Base-by-base conservation (phyloP, 768 basidiomycete species). In the Asterophora parasitica region DNA sequence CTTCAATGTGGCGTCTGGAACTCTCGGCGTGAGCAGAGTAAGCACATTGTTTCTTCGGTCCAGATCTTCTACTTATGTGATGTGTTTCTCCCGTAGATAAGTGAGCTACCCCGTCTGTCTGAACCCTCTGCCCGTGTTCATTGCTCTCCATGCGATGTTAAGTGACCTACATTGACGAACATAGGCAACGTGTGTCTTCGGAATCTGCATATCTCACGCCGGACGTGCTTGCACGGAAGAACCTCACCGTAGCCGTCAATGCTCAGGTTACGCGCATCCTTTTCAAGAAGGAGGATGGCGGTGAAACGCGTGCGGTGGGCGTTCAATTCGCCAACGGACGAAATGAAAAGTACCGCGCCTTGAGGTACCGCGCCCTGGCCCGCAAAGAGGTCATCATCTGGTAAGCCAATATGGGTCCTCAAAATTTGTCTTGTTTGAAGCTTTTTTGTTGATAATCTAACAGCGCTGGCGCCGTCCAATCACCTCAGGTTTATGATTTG, bases 91-190 rank as follows among this genome's bases (percentile, higher is more conserved):
- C 39, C 16, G 12, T 12, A 20, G 38, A 37, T 58, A 28, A 31
- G 30, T 31, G 30, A 31, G 30, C 30, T 10, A 31, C 9, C 8
- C 8, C 12, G 2, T 12, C 12, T 9, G 12, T 31, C 2, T 9
- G 30, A 31, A 3, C 9, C 30, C 8, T 31, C 2, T 33, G 8
- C 32, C 30, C 7, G 20, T 8, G n/a, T 35, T 26, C 13, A 34
- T 48, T 8, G 48, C 7, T 39, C 20, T 27, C 13, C 7, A 28
- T 36, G 1, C 0, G 23, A 6, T 23, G 23, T 23, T 23, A 42
- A 87, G 86, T 87, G 81, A 84, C 83, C 0, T 88, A 83, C 52
- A 71, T 88, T 42, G 71, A 80, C 56, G 49, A 68, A 28, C 70
- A 68, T 9, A 71, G 72, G 28, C 64, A 67, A 46, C 77, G 86